Evolutionary conservation across 129 eudicot species (phyloP).

Genomic region (Logfia minima): DNA sequence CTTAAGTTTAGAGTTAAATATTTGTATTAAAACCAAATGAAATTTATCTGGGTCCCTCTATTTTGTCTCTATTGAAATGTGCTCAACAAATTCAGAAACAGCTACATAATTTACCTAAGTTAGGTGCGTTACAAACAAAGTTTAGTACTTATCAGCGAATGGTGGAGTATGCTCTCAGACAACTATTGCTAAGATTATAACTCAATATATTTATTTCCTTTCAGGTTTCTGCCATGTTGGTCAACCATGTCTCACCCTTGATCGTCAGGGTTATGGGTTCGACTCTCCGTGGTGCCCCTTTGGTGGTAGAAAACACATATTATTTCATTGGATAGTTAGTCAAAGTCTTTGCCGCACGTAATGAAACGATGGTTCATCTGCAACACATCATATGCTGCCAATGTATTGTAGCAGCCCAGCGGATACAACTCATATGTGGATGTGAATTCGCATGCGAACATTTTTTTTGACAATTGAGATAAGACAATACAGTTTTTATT

Average conservation of each 20-base stretch:
- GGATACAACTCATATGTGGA: background rate
- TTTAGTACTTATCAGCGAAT: background rate
- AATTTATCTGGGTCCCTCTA: background rate
- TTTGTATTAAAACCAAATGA: background rate
- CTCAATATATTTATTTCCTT: background rate
- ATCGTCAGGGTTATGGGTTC: background rate
- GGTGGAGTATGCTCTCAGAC: background rate
- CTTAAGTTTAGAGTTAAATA: no score
- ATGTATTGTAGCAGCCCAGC: slow-evolving; percentile 9
- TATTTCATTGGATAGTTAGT: background rate
- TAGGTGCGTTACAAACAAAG: background rate
- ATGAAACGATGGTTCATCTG: background rate
- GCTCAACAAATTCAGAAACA: background rate
- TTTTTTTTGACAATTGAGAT: background rate
- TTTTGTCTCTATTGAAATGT: background rate
- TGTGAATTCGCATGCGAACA: background rate
- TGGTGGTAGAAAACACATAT: background rate
- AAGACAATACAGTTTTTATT: background rate
- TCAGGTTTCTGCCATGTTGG: slow-evolving; percentile 3
- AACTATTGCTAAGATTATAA: background rate
- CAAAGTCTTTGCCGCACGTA: background rate
- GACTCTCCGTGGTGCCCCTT: background rate
- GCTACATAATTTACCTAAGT: background rate
- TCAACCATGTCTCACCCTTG: background rate
- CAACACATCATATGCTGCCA: slow-evolving; percentile 2